Evolutionary conservation across 805 yeast genomes (phyloP).

Genomic region (Phaffomyces thermotolerans): DNA sequence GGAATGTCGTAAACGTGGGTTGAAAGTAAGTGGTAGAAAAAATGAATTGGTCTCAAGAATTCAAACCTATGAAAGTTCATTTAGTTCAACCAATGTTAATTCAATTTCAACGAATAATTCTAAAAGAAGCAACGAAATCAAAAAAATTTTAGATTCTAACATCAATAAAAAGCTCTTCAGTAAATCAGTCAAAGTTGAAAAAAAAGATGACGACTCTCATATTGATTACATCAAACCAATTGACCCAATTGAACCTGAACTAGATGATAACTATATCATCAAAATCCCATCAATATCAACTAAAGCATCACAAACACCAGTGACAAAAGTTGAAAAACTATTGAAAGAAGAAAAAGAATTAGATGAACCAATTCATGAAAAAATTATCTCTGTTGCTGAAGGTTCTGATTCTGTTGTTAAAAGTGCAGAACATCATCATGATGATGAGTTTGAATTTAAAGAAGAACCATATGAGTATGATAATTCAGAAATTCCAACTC

Average conservation of each 20-base stretch:
- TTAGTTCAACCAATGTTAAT: slow-evolving; percentile 4
- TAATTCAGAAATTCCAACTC: slow-evolving; percentile 10
- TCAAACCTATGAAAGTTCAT: slow-evolving; percentile 18
- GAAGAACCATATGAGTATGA: slow-evolving; percentile 17
- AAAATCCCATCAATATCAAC: slow-evolving; percentile 39
- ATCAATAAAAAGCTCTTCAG: slow-evolving; percentile 1
- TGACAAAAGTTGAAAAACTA: slow-evolving; percentile 22
- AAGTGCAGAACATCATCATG: slow-evolving; percentile 9
- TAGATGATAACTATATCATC: slow-evolving; percentile 40
- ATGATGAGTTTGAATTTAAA: slow-evolving; percentile 3
- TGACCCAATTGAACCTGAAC: slow-evolving; percentile 31
- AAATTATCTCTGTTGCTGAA: slow-evolving; percentile 21
- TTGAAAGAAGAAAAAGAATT: slow-evolving; percentile 5
- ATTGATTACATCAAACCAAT: slow-evolving; percentile 45
- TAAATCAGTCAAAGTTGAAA: slow-evolving; percentile 22
- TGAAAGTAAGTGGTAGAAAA: slow-evolving; percentile 56
- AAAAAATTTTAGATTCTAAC: neutral
- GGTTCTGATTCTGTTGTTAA: slow-evolving; percentile 19
- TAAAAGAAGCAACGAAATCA: neutral
- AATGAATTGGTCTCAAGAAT: slow-evolving; percentile 41
- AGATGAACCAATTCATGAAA: slow-evolving; percentile 9
- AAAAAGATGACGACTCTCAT: slow-evolving; percentile 51
- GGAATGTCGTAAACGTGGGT: slow-evolving; percentile 54
- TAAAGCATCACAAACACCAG: slow-evolving; percentile 36
- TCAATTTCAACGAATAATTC: slow-evolving; percentile 13